Conservation (phyloP, 2,329 filamentous ascomycete genomes). For the Penicillium sp. region DNA sequence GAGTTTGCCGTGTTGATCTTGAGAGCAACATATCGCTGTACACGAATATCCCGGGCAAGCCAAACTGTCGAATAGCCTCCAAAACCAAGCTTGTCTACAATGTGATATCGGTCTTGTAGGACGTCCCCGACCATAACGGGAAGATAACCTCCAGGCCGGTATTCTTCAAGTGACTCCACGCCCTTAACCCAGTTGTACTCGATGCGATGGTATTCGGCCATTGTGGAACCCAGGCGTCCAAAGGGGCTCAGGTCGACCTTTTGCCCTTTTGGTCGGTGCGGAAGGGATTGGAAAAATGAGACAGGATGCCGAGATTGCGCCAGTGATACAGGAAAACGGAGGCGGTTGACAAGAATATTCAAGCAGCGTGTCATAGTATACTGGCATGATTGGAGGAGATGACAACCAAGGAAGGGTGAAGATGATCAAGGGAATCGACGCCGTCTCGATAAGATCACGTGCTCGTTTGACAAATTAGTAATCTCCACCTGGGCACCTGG, state of each 20-base stretch:
- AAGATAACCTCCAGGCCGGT: slow-evolving; percentile 36
- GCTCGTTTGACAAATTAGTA: too few relatives aligned
- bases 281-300: too few relatives aligned
- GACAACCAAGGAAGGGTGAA: too few relatives aligned
- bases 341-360: too few relatives aligned
- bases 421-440: too few relatives aligned
- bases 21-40: slow-evolving; percentile 29
- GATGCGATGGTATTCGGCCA: slow-evolving; percentile 1
- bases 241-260: not conserved
- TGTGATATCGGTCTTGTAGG: slow-evolving; percentile 34
- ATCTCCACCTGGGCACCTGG: too few relatives aligned
- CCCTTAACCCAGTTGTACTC: slow-evolving; percentile 7
- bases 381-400: too few relatives aligned
- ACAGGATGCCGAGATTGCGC: too few relatives aligned
- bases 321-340: too few relatives aligned
- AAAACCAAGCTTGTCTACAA: slow-evolving; percentile 45
- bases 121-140: slow-evolving; percentile 35
- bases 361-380: too few relatives aligned
- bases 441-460: too few relatives aligned
- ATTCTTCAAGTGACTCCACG: slow-evolving; percentile 31
- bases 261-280: too few relatives aligned
- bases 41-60: slow-evolving; percentile 36
- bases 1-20: slow-evolving; percentile 28
- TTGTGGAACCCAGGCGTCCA: not conserved
- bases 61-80: slow-evolving; percentile 45